These are phyloP conservation scores for Tolypocladium sp. DNA, from an alignment of 2,329 filamentous ascomycete genomes.

Conservation along the genomic window DNA sequence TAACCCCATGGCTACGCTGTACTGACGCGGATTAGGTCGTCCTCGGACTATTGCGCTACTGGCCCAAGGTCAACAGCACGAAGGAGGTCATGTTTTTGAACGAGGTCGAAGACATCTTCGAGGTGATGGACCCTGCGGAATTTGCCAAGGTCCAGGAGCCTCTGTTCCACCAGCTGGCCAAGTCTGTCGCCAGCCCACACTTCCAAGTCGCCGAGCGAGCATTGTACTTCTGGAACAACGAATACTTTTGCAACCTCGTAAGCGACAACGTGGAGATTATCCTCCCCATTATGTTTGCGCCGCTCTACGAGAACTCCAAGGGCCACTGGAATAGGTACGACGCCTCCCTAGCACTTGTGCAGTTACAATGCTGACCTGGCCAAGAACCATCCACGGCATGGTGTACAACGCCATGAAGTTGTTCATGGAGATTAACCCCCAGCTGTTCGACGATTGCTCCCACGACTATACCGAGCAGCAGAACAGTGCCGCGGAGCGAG, in stretches of 20 bases:
- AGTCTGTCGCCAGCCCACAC: conserved; percentile 95
- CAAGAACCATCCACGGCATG: conserved; percentile 96
- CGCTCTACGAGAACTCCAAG: conserved; percentile 97
- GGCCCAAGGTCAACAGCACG: conserved; percentile 98
- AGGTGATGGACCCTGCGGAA: conserved; percentile 98
- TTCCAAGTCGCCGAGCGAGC: conserved; percentile 98
- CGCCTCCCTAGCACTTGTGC: not conserved
- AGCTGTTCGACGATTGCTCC: conserved; percentile 96
- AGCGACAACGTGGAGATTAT: conserved; percentile 99
- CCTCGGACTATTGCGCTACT: conserved; percentile 86
- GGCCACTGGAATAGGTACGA: conserved; percentile 95
- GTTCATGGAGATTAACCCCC: conserved; percentile 99
- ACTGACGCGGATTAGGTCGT: conserved; percentile 55
- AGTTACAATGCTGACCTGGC: not conserved
- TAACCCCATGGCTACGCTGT: not conserved
- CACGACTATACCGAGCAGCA: conserved; percentile 97
- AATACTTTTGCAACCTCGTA: conserved; percentile 98
- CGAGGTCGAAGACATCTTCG: conserved; percentile 98
- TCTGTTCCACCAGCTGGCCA: conserved; percentile 92
- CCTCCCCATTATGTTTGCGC: conserved; percentile 97
- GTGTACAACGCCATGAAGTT: conserved; percentile 99
- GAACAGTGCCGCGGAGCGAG: conserved; percentile 78
- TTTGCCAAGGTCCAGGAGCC: conserved; percentile 98
- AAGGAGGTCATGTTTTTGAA: conserved; percentile 99
- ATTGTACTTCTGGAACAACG: conserved; percentile 99